A percentile compares a stretch with the other conserved stretches of the same genome.
Conservation (phyloP, 108 stramenopile genomes). For the Skeletonema menzelii region DNA sequence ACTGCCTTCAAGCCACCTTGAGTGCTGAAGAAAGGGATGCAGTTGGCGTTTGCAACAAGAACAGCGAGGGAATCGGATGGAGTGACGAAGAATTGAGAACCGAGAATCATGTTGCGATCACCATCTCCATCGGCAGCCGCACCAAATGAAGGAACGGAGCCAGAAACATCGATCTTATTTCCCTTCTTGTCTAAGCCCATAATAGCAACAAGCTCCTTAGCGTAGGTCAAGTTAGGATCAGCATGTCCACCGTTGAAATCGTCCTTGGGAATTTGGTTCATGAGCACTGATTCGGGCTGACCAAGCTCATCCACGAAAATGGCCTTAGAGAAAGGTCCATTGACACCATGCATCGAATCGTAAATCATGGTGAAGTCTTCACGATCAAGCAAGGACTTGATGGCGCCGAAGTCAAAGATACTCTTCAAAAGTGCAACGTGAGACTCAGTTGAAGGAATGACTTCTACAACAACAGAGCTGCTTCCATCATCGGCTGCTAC, state of each 20-base stretch:
- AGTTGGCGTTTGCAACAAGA: slow-evolving; percentile 95
- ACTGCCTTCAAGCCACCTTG: slow-evolving; percentile 98
- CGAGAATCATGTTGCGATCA: slow-evolving; percentile 99
- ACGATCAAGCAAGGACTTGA: slow-evolving; percentile 91
- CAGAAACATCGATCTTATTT: slow-evolving; percentile 69
- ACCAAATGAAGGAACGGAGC: slow-evolving; percentile 92
- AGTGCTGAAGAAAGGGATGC: slow-evolving; percentile 94
- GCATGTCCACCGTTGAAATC: slow-evolving; percentile 99
- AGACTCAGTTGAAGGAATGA: slow-evolving; percentile 79
- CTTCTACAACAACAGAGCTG: slow-evolving; percentile 86
- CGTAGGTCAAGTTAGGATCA: slow-evolving; percentile 99
- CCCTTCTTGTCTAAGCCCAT: slow-evolving; percentile 94
- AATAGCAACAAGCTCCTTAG: slow-evolving; percentile 91
- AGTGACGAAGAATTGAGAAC: slow-evolving; percentile 98
- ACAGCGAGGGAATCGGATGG: slow-evolving; percentile 99
- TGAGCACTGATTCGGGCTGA: slow-evolving; percentile 69
- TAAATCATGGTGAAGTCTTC: slow-evolving; percentile 96
- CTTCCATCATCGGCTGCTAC: slow-evolving; percentile 81
- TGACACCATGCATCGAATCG: slow-evolving; percentile 99
- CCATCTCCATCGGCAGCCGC: slow-evolving; percentile 99
- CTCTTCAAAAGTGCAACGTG: slow-evolving; percentile 93
- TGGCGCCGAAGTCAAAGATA: slow-evolving; percentile 95
- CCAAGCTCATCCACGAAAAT: slow-evolving; percentile 96
- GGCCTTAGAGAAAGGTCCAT: slow-evolving; percentile 96
- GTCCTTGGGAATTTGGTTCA: slow-evolving; percentile 93